phyloP scores from a whole-genome alignment of 192 early-diverging fungal species.

The Bifiguratus adelaidae region DNA sequence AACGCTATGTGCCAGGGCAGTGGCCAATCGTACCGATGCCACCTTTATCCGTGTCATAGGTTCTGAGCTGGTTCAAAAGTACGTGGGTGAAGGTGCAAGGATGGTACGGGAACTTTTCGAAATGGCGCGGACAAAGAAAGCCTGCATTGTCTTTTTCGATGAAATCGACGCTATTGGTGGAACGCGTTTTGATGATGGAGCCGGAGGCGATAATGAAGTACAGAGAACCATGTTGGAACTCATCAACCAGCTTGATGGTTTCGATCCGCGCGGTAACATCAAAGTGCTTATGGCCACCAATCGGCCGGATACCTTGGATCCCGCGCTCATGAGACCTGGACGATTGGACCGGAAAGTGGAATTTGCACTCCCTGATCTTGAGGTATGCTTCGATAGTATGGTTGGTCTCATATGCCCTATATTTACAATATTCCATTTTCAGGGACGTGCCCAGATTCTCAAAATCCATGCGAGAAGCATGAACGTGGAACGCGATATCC shows the following conservation, averaged over 20 bases:
- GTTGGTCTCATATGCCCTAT: not conserved
- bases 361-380: slow-evolving; percentile 92
- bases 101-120: slow-evolving; percentile 99
- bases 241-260: slow-evolving; percentile 99
- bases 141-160: slow-evolving; percentile 99
- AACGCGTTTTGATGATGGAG: slow-evolving; percentile 95
- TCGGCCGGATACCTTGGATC: slow-evolving; percentile 96
- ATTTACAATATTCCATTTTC: slow-evolving; percentile 2
- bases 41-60: slow-evolving; percentile 99
- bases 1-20: slow-evolving; percentile 94
- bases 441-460: slow-evolving; percentile 95
- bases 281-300: slow-evolving; percentile 99
- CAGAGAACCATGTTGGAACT: slow-evolving; percentile 99
- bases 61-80: slow-evolving; percentile 98
- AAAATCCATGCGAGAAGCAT: slow-evolving; percentile 98
- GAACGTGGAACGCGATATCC: slow-evolving; percentile 98
- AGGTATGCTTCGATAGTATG: slow-evolving; percentile 26
- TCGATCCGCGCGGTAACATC: slow-evolving; percentile 99
- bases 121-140: slow-evolving; percentile 99
- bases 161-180: slow-evolving; percentile 99
- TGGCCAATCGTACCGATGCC: slow-evolving; percentile 98
- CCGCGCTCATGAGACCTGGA: slow-evolving; percentile 93
- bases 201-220: slow-evolving; percentile 99
- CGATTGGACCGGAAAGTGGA: slow-evolving; percentile 98
- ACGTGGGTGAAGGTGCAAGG: slow-evolving; percentile 97